Base-by-base conservation (phyloP, 2,329 filamentous ascomycete genomes). In the Daldinia sp. region DNA sequence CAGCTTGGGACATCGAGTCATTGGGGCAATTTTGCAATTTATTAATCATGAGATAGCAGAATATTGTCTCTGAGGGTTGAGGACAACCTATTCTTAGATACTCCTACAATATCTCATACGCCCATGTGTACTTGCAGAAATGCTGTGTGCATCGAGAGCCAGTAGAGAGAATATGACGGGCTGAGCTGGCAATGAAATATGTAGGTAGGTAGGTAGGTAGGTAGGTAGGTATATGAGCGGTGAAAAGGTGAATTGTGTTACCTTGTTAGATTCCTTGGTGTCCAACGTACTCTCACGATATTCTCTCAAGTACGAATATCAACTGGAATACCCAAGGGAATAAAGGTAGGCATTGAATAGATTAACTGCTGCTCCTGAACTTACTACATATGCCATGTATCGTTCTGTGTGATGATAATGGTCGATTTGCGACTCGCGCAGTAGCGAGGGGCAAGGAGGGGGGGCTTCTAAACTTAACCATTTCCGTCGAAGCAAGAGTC, bases 401-500 rank as follows among this genome's bases (percentile, higher is more conserved):
- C 15, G 39, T 43, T 60, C 32, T 60, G 43, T 50, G 32, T 41
- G 50, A 32, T 25, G 56, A 13, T 60, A 43, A 7, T 21, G 32
- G 21, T 35, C 23, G 48, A 17, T 13, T 30, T 6, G 8, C 13
- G 19, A 10, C 13, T 43, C 13, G 21, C 35, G 27, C 30, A 21
- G 37, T 51, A 48, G 41, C 32, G 53, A 51, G 53, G 55, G 45
- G 52, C 27, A 53, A 43, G 27, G 41, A 48, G 57, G 37, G 27
- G 19, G 49, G 15, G 30, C n/a, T 47, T 34, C 41, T 54, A 45
- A 57, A 52, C 49, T 58, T 58, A 52, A 59, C 51, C 59, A 47
- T 60, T 66, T 57, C 48, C 23, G 63, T 65, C 50, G 11, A 61
- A 58, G 64, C 32, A 68, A 68, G 51, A 66, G 37, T 56, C 48